Evolutionary conservation across 2,329 filamentous ascomycete genomes (phyloP).

Genomic region (Trichoderma hamatum): DNA sequence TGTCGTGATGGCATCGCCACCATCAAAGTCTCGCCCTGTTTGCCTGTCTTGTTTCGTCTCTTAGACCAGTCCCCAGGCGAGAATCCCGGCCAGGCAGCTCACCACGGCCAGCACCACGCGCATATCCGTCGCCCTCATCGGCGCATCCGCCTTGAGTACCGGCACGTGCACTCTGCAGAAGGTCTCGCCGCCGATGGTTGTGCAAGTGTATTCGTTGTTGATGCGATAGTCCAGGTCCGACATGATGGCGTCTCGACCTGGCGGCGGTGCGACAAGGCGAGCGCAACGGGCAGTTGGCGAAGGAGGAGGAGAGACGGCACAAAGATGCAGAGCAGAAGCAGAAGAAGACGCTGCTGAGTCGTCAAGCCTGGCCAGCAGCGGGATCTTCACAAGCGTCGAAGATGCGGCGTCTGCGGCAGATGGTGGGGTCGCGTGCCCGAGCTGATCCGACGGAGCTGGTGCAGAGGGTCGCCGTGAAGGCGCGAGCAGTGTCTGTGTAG

Average conservation of each 20-base stretch:
- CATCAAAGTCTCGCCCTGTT: not conserved
- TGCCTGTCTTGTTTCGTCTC: not conserved
- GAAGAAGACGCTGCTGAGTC: not conserved
- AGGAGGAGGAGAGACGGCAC: not conserved
- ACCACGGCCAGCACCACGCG: slow-evolving; percentile 32
- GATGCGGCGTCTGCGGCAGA: slow-evolving; percentile 18
- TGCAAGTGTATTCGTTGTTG: slow-evolving; percentile 42
- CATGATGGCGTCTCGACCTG: slow-evolving; percentile 37
- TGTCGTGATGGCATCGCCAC: not conserved
- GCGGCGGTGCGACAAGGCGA: slow-evolving; percentile 40
- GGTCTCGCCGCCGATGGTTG: slow-evolving; percentile 37
- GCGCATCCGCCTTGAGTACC: slow-evolving; percentile 35
- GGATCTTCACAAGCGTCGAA: not conserved
- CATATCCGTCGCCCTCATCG: slow-evolving; percentile 30
- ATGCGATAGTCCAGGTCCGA: slow-evolving; percentile 40
- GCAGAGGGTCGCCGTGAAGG: not conserved
- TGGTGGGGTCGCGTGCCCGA: slow-evolving; percentile 13
- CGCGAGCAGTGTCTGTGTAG: not conserved
- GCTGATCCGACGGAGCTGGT: not conserved
- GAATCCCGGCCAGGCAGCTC: slow-evolving; percentile 33
- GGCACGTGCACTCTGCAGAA: slow-evolving; percentile 45
- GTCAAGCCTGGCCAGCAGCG: not conserved
- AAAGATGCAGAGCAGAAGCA: not conserved
- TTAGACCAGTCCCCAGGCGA: slow-evolving; percentile 35
- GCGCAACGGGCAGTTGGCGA: slow-evolving; percentile 33